phyloP scores from a whole-genome alignment of 2,329 filamentous ascomycete species.

The Dothideomycetes sp. region DNA sequence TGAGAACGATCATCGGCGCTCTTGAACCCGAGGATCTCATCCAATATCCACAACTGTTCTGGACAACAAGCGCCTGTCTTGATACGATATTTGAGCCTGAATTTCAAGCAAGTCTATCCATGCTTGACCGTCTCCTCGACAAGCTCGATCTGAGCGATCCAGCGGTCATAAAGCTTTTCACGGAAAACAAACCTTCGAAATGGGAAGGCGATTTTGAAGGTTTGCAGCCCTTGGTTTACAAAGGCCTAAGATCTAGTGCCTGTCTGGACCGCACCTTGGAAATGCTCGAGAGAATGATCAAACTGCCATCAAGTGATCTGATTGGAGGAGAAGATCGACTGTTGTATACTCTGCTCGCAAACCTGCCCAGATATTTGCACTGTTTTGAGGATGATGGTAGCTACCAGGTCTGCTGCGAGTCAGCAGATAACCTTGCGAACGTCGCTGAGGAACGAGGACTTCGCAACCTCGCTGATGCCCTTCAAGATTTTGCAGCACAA shows the following conservation, averaged over 20 bases:
- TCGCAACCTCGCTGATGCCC: constrained; percentile 55
- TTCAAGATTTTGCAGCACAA: constrained; percentile 60
- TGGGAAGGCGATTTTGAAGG: constrained; percentile 91
- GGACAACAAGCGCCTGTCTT: constrained; percentile 92
- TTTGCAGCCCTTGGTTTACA: constrained; percentile 76
- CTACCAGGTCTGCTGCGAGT: constrained; percentile 44
- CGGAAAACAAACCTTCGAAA: constrained; percentile 68
- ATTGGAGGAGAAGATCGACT: constrained; percentile 75
- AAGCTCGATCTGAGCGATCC: constrained; percentile 73
- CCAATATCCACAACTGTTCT: constrained; percentile 91
- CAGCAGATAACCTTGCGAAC: constrained; percentile 59
- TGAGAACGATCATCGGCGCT: constrained; percentile 84
- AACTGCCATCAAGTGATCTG: constrained; percentile 67
- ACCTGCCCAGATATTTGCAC: constrained; percentile 75
- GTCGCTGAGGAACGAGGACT: constrained; percentile 67
- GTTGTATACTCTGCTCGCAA: constrained; percentile 81
- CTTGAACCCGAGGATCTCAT: constrained; percentile 70
- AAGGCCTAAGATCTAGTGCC: constrained; percentile 77
- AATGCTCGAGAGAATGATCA: constrained; percentile 68
- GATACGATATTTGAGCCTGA: constrained; percentile 96
- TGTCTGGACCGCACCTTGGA: constrained; percentile 71
- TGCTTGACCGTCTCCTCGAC: constrained; percentile 77
- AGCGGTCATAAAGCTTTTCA: constrained; percentile 58
- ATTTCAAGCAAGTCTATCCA: constrained; percentile 81
- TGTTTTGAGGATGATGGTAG: constrained; percentile 55